These are phyloP conservation scores for Acanthamoeba culbertsoni DNA, from an alignment of 208 protist species.

Conservation along the genomic window DNA sequence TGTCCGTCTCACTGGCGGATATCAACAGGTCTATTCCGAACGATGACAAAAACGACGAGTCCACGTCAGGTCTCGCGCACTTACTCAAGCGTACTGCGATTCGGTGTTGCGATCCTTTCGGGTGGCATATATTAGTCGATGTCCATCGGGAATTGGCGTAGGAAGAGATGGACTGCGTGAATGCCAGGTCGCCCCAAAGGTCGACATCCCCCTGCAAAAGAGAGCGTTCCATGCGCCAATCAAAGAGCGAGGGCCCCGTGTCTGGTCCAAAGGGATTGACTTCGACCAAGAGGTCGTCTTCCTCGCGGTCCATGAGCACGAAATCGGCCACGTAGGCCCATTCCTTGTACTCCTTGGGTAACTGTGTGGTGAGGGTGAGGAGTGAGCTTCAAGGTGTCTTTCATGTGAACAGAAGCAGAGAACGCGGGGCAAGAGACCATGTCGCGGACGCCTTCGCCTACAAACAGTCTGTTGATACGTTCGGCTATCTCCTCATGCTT, in stretches of 20 bases:
- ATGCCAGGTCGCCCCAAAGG: background rate
- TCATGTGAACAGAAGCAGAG: background rate
- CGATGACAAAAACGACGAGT: constrained; percentile 3
- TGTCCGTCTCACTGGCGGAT: background rate
- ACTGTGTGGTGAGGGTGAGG: background rate
- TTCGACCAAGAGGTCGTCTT: background rate
- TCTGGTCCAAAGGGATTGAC: constrained; percentile 58
- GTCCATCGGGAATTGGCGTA: background rate
- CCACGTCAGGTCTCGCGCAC: background rate
- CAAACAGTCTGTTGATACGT: background rate
- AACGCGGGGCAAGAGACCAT: background rate
- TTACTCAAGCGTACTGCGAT: background rate
- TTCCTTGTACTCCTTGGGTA: background rate
- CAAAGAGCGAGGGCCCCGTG: constrained; percentile 39
- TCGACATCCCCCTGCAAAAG: background rate
- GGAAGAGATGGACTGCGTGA: background rate
- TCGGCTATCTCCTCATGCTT: background rate
- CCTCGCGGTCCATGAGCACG: background rate
- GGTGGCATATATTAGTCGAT: background rate
- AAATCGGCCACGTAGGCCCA: constrained; percentile 3
- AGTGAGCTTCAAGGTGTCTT: background rate
- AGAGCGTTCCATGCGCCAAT: constrained; percentile 30
- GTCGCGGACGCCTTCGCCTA: background rate
- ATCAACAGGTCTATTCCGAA: background rate
- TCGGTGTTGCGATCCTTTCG: background rate